These are phyloP conservation scores for Xylariaceae sp. DNA, from an alignment of 2,329 filamentous ascomycete genomes.

Conservation along the genomic window DNA sequence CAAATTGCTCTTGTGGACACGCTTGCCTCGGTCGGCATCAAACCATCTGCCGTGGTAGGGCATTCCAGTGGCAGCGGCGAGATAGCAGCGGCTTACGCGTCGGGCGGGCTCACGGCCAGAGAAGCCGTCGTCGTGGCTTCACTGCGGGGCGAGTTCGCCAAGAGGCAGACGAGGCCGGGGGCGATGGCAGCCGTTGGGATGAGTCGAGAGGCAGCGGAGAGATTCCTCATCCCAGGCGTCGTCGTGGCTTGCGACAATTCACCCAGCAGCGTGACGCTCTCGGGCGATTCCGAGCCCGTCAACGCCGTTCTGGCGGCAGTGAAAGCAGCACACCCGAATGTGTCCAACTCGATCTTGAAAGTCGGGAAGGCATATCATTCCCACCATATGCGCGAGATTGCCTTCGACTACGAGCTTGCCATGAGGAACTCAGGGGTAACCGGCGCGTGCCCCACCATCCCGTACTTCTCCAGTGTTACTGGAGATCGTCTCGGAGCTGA, in stretches of 20 bases:
- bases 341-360: conserved; percentile 7
- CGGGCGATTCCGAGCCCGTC: conserved; percentile 9
- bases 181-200: conserved; percentile 1
- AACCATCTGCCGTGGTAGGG: conserved; percentile 23
- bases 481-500: neutral
- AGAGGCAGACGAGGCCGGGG: neutral
- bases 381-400: conserved; percentile 19
- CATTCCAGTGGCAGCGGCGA: conserved; percentile 31
- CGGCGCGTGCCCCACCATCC: neutral
- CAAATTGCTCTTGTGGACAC: conserved; percentile 27
- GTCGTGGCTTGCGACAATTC: conserved; percentile 12
- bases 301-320: conserved; percentile 2
- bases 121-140: conserved; percentile 25
- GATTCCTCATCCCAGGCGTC: neutral
- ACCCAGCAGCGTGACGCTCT: conserved; percentile 12
- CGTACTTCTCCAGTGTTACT: neutral
- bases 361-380: conserved; percentile 17
- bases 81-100: conserved; percentile 29
- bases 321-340: neutral
- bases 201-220: neutral
- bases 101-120: conserved; percentile 15
- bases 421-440: neutral
- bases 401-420: neutral
- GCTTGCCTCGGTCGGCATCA: conserved; percentile 20
- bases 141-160: conserved; percentile 19